A percentile compares a stretch with the other conserved stretches of the same genome.
Conservation (phyloP, 768 basidiomycete species). For the Strobilomyces echinocephalus region DNA sequence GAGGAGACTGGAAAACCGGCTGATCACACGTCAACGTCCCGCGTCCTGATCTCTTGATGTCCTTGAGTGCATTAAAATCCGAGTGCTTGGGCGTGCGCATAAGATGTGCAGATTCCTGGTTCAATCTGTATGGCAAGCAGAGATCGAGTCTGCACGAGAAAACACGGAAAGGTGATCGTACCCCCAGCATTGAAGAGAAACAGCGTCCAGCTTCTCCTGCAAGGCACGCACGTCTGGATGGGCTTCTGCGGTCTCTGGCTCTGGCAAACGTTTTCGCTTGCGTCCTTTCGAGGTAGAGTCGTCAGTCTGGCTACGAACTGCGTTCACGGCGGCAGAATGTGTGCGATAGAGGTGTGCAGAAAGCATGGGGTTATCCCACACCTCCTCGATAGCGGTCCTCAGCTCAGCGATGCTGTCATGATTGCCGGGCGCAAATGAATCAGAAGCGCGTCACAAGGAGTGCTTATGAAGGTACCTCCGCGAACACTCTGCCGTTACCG, state of each 20-base stretch:
- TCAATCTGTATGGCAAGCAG: slow-evolving; percentile 37
- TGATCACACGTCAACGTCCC: slow-evolving; percentile 25
- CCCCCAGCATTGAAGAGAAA: slow-evolving; percentile 60
- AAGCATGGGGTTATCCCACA: slow-evolving; percentile 52
- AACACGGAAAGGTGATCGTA: slow-evolving; percentile 30
- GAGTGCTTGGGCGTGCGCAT: slow-evolving; percentile 60
- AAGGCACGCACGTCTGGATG: slow-evolving; percentile 44
- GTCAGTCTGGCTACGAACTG: slow-evolving; percentile 34
- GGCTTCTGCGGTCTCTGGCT: slow-evolving; percentile 26
- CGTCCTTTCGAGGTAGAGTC: slow-evolving; percentile 22
- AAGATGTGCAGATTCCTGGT: slow-evolving; percentile 52
- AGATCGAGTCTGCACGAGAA: not conserved
- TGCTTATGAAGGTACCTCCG: slow-evolving; percentile 28
- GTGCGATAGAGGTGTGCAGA: slow-evolving; percentile 52
- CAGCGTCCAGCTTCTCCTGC: slow-evolving; percentile 46
- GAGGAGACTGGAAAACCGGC: not conserved
- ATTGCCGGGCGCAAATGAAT: not conserved
- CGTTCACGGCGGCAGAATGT: slow-evolving; percentile 45
- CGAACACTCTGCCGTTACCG: slow-evolving; percentile 38
- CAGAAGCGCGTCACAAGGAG: not conserved
- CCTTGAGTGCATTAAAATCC: slow-evolving; percentile 56
- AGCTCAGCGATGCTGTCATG: slow-evolving; percentile 51
- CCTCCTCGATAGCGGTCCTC: slow-evolving; percentile 37
- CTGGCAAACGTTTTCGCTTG: slow-evolving; percentile 34
- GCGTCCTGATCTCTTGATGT: slow-evolving; percentile 27